Conservation (phyloP, 2,329 filamentous ascomycete species). For the Stagonosporopsis rhizophila region DNA sequence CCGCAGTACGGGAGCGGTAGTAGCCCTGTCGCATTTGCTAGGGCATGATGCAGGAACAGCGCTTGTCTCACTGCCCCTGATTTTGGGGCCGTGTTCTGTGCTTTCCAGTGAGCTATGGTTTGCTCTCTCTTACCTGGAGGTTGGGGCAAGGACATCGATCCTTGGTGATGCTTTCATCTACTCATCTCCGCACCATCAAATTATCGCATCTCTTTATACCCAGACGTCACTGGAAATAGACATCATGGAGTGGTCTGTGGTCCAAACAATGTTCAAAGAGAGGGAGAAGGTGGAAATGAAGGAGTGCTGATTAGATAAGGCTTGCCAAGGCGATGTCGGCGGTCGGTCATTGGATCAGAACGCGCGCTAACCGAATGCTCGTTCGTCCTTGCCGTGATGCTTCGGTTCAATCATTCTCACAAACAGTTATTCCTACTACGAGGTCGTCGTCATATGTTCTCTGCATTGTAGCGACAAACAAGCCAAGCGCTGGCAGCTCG, state of each 20-base stretch:
- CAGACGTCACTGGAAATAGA: background rate
- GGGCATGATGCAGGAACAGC: background rate
- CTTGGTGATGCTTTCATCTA: no score
- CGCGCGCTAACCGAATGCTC: constrained; percentile 12
- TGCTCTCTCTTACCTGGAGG: no score
- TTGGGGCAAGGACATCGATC: background rate
- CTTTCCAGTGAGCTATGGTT: no score
- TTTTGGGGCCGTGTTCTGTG: background rate
- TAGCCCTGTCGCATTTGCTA: background rate
- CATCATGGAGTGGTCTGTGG: background rate
- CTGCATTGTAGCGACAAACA: constrained; percentile 6
- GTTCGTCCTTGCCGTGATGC: constrained; percentile 13
- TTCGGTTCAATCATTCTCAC: constrained; percentile 12
- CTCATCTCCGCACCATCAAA: no score
- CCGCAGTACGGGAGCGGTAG: background rate
- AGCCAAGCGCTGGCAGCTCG: constrained; percentile 15
- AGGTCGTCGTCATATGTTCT: constrained; percentile 2
- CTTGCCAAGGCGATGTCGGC: constrained; percentile 1
- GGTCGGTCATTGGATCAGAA: background rate
- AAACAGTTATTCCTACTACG: constrained; percentile 1
- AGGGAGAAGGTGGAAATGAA: background rate
- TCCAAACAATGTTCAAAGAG: background rate
- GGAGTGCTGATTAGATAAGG: background rate
- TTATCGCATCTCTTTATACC: no score
- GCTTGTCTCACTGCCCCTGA: background rate